A percentile compares a stretch with the other conserved stretches of the same genome.
Evolutionary conservation across 495 filamentous ascomycete species (phyloP).

Genomic region (Daldinia bambusicola): DNA sequence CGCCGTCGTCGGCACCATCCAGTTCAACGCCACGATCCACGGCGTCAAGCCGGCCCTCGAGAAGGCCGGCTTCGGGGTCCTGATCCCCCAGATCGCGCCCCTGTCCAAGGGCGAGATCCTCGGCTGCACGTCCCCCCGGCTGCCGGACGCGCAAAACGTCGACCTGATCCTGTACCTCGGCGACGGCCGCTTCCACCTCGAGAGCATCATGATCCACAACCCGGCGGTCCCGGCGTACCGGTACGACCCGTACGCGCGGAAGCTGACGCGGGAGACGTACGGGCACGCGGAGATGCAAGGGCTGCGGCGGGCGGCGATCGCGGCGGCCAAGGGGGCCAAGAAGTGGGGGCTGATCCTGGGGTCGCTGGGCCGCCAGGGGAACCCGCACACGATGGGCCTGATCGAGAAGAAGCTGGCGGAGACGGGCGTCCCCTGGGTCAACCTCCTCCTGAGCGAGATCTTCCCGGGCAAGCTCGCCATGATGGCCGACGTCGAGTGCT

Average conservation of each 20-base stretch:
- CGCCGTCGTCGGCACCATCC: slow-evolving; percentile 95
- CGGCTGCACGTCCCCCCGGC: slow-evolving; percentile 89
- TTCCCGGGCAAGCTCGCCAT: slow-evolving; percentile 93
- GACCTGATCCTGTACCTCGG: slow-evolving; percentile 93
- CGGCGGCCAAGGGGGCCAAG: slow-evolving; percentile 73
- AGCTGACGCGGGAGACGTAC: slow-evolving; percentile 89
- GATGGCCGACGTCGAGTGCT: slow-evolving; percentile 93
- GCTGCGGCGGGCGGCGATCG: slow-evolving; percentile 80
- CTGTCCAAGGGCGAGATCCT: slow-evolving; percentile 94
- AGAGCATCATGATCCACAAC: slow-evolving; percentile 99
- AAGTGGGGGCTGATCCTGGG: slow-evolving; percentile 97
- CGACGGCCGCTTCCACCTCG: slow-evolving; percentile 96
- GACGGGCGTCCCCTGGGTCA: slow-evolving; percentile 78
- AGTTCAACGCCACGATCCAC: slow-evolving; percentile 97
- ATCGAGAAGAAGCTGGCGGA: slow-evolving; percentile 79
- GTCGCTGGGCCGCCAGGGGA: slow-evolving; percentile 91
- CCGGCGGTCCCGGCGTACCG: slow-evolving; percentile 88
- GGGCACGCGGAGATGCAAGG: slow-evolving; percentile 88
- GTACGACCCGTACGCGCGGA: slow-evolving; percentile 95
- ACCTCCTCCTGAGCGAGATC: slow-evolving; percentile 88
- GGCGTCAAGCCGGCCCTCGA: slow-evolving; percentile 78
- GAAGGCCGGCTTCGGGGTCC: slow-evolving; percentile 78
- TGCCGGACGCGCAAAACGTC: slow-evolving; percentile 64
- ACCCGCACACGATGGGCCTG: slow-evolving; percentile 87
- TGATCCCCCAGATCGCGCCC: slow-evolving; percentile 93